Base-by-base conservation (phyloP, 2,329 filamentous ascomycete genomes). In the Trichoderma atroviride region DNA sequence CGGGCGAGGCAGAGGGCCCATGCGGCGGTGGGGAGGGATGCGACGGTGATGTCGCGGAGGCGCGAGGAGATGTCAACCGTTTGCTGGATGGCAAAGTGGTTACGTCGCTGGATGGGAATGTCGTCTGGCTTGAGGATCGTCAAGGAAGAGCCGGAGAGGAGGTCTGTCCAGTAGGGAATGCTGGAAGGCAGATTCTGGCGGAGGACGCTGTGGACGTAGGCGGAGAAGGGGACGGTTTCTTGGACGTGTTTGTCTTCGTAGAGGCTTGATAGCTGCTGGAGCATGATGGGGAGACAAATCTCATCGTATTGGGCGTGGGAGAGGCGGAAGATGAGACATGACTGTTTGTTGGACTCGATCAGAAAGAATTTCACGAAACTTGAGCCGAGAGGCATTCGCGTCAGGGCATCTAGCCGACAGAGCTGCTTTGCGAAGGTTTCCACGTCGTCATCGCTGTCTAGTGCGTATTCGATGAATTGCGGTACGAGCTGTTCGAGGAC, bases 231-330 rank as follows among this genome's bases (percentile, higher is more conserved):
- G 0, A 81, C 74, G 0, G 80, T 78, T 6, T 76, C 72, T 4
- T 74, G 73, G 0, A 77, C 75, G 0, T 77, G 72, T 52, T 73
- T 71, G 65, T 70, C 70, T 55, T 76, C 69, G 70, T 79, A 79
- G 6, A 89, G 80, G 0, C 83, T 82, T 3, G 85, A 86, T 52
- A 91, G 84, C 74, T 90, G 87, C 22, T 82, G 83, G 69, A 91
- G 84, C 24, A 91, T 83, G n/a, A 84, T 80, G 0, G 88, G 86
- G 10, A 91, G 82, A 72, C 87, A 91, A 27, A 91, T 88, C 71
- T 89, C 89, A 72, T 92, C 89, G 74, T 91, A 91, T 73, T 91
- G 89, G 0, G 89, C 87, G 76, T 92, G 89, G 0, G 89, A 91
- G 68, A 92, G 85, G 68, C 89, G 86, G 75, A 90, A 84, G 70